Evolutionary conservation across 257 asterid species (phyloP).

Genomic region (Pogostemon cablin): DNA sequence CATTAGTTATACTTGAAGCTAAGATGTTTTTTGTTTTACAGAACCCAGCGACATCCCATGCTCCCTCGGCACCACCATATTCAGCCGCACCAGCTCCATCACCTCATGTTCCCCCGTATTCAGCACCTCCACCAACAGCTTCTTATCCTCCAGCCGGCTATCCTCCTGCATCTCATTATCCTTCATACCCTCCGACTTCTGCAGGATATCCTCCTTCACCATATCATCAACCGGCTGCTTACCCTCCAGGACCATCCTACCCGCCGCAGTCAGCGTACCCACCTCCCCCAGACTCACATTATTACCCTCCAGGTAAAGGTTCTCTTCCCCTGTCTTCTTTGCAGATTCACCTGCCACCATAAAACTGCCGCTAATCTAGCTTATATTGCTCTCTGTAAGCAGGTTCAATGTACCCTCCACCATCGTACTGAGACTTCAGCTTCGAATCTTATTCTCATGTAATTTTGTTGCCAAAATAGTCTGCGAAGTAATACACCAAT

Average conservation of each 20-base stretch:
- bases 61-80: constrained; percentile 47
- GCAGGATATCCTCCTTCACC: constrained; percentile 52
- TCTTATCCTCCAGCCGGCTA: constrained; percentile 15
- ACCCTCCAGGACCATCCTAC: constrained; percentile 44
- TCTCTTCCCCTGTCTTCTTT: neutral
- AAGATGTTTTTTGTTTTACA: constrained; percentile 25
- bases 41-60: constrained; percentile 45
- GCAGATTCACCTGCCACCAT: neutral
- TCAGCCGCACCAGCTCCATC: constrained; percentile 39
- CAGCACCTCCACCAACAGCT: constrained; percentile 40
- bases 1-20: constrained; percentile 3
- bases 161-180: constrained; percentile 39
- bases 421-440: constrained; percentile 12
- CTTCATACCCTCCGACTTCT: constrained; percentile 43
- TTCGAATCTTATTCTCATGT: neutral
- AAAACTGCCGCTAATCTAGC: neutral
- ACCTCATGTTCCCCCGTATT: constrained; percentile 38
- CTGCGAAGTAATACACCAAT: neutral
- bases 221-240: constrained; percentile 44
- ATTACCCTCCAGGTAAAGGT: constrained; percentile 50
- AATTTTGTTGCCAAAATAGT: neutral
- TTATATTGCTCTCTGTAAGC: constrained; percentile 16
- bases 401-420: constrained; percentile 47
- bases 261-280: constrained; percentile 51
- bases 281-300: constrained; percentile 43